Evolutionary conservation across 2,329 filamentous ascomycete genomes (phyloP).

Genomic region (Colletotrichum tamarilloi): DNA sequence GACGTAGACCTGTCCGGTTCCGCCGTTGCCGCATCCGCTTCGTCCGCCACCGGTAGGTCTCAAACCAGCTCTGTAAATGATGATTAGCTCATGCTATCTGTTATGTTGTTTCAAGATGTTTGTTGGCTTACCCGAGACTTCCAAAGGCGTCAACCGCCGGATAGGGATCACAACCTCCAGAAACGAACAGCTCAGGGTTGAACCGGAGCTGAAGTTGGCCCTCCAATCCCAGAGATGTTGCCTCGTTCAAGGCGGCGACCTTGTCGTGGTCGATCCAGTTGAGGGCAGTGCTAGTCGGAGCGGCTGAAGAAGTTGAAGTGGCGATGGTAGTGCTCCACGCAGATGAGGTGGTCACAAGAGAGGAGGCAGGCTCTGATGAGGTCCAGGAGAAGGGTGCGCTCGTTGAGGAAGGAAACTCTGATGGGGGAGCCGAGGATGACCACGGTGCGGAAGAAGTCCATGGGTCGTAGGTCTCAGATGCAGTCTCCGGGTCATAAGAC

Average conservation of each 20-base stretch:
- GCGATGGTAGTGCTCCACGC: background rate
- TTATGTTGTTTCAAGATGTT: background rate
- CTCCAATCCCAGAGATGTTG: background rate
- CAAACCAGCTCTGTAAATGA: background rate
- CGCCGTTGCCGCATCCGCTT: constrained; percentile 2
- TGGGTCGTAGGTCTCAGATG: background rate
- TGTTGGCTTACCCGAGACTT: background rate
- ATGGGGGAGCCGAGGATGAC: background rate
- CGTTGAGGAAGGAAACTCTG: background rate
- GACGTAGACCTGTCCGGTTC: constrained; percentile 6
- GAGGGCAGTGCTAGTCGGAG: background rate
- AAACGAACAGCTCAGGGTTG: background rate
- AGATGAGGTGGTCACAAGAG: background rate
- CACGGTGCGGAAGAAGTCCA: background rate
- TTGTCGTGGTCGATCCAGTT: background rate
- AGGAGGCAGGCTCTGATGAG: background rate
- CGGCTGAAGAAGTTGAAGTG: background rate
- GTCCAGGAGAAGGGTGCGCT: background rate
- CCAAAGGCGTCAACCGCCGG: background rate
- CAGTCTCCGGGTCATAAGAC: background rate
- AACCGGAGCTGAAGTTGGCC: background rate
- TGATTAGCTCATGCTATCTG: background rate
- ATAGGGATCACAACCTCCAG: background rate
- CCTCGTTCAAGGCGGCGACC: background rate
- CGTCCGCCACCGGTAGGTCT: background rate